Evolutionary conservation across 2,329 filamentous ascomycete genomes (phyloP).

Genomic region (Onygenales sp.): DNA sequence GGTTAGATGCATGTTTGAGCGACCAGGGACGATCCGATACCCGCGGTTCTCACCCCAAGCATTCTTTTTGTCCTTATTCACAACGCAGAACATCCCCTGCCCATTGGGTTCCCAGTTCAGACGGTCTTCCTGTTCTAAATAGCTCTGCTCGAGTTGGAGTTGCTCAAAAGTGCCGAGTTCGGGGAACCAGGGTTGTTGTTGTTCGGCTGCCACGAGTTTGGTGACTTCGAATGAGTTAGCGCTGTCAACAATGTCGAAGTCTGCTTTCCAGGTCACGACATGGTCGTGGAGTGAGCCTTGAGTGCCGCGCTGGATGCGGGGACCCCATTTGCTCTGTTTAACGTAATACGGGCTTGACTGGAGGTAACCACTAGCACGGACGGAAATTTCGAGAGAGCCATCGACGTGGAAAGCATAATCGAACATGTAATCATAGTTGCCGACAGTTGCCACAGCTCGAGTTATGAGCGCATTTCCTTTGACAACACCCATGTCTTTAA

Average conservation of each 20-base stretch:
- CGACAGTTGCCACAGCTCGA: constrained; percentile 33
- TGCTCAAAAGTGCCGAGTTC: constrained; percentile 23
- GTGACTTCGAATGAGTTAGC: constrained; percentile 24
- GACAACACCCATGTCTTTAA: constrained; percentile 20
- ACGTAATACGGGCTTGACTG: constrained; percentile 38
- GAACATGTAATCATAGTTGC: constrained; percentile 39
- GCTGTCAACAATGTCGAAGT: constrained; percentile 43
- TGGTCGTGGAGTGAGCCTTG: constrained; percentile 47
- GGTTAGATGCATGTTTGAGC: constrained; percentile 36
- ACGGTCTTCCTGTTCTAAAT: constrained; percentile 34
- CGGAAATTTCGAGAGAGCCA: constrained; percentile 41
- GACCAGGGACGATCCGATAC: constrained; percentile 18
- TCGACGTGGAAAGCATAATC: constrained; percentile 34
- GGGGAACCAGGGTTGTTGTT: constrained; percentile 16
- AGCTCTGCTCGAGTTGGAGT: constrained; percentile 34
- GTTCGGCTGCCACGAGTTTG: constrained; percentile 27
- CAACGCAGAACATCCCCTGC: constrained; percentile 39
- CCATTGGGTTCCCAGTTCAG: constrained; percentile 43
- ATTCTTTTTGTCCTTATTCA: constrained; percentile 43
- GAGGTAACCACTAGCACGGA: constrained; percentile 44
- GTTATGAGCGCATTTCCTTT: constrained; percentile 34
- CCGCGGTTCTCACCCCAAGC: constrained; percentile 43
- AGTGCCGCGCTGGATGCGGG: constrained; percentile 39
- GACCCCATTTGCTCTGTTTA: constrained; percentile 41
- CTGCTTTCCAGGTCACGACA: constrained; percentile 47